Base-by-base conservation (phyloP, 306 rosid genomes). In the Arachis hypogaea region DNA sequence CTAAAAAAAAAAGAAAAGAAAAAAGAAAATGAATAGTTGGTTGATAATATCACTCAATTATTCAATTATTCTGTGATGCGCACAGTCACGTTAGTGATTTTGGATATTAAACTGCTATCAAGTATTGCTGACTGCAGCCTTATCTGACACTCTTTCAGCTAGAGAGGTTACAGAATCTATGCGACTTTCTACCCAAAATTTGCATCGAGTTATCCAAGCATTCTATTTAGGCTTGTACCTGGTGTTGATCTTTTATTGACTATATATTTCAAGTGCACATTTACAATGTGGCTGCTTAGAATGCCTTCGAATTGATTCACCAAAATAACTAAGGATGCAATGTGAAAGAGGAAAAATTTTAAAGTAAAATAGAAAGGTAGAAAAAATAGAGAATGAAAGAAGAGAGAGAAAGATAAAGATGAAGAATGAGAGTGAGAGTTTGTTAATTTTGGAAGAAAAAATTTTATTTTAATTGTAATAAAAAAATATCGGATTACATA, bases 81-180 rank as follows among this genome's bases (percentile, higher is more conserved):
- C 28, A 22, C 71, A 62, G n/a, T 41, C 70, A 77, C 40, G 73
- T 55, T 61, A 63, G 64, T 41, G 16, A 63, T 59, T 18, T 36
- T 14, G 29, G 42, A 30, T 63, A 63, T 29, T 54, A 45, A 30
- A 42, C 40, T 22, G 44, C 57, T 7, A 59, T 68, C 50, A 46
- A 64, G 58, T 61, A 41, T 45, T 16, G 44, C 59, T 70, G 42
- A 78, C 63, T 56, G 42, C 63, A 47, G 59, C 8, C 68, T 36
- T 77, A 45, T 66, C 59, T 22, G 96, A 93, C 72, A 77, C 63
- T 41, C 59, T 88, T 73, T 74, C 93, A 42, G 88, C 86, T 10
- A 85, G 94, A 83, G 97, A 92, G 78, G 87, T 89, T 73, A 92
- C 96, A 58, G 89, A 84, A 78, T 88, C 97, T 36, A 93, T 93